phyloP scores from a whole-genome alignment of 495 filamentous ascomycete genomes.

The Tuber borchii region DNA sequence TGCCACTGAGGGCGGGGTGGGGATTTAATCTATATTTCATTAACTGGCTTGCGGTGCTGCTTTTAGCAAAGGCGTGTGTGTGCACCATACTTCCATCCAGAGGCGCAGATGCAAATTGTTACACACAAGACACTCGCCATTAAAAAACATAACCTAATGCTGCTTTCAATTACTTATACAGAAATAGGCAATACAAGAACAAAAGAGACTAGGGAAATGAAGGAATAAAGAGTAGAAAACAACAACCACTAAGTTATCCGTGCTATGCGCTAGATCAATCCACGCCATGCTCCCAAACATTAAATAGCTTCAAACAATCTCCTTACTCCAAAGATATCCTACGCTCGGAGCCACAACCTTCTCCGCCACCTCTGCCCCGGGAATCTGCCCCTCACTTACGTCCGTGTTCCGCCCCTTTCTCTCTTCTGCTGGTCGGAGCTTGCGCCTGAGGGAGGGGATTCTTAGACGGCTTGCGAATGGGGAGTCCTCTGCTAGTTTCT shows the following conservation, averaged over 20 bases:
- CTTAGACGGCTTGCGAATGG: conserved; percentile 16
- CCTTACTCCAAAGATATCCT: conserved; percentile 25
- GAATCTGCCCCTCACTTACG: conserved; percentile 12
- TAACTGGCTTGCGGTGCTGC: background rate
- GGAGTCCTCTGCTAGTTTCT: conserved; percentile 15
- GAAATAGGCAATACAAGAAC: background rate
- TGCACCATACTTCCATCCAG: background rate
- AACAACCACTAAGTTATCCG: background rate
- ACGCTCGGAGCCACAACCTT: conserved; percentile 2
- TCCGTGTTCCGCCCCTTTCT: conserved; percentile 7
- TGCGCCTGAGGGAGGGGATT: conserved; percentile 14
- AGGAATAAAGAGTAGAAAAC: background rate
- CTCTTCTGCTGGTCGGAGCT: conserved; percentile 12
- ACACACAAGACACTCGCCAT: background rate
- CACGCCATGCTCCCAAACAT: background rate
- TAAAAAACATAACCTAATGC: background rate
- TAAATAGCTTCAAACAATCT: conserved; percentile 11
- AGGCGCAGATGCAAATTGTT: background rate
- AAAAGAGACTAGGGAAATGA: background rate
- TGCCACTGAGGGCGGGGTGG: background rate
- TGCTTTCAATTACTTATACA: background rate
- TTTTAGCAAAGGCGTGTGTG: background rate
- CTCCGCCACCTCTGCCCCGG: background rate
- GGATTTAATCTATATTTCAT: background rate
- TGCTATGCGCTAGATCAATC: background rate